These are phyloP conservation scores for Parastagonospora avenae DNA, from an alignment of 2,329 filamentous ascomycete genomes.

Conservation along the genomic window DNA sequence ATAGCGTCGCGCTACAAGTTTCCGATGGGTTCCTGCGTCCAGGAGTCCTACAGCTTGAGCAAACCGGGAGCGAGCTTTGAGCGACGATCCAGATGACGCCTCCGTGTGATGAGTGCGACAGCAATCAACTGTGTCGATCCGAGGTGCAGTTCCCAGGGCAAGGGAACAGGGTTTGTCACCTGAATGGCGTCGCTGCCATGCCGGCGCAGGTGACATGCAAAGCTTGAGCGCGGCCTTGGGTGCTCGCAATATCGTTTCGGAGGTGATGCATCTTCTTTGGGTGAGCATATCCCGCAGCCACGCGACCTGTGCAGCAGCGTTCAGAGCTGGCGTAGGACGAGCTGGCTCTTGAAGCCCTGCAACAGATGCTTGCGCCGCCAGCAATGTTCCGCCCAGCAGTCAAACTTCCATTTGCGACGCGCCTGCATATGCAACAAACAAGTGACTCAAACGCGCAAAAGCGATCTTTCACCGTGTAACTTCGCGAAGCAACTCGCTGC, in stretches of 20 bases:
- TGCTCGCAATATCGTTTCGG: not conserved
- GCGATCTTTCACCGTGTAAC: not conserved
- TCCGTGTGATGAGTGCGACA: conserved; percentile 19
- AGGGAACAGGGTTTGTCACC: conserved; percentile 9
- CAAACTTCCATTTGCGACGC: not conserved
- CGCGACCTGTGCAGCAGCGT: not conserved
- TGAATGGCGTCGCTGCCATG: conserved; percentile 12
- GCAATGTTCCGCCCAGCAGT: not conserved
- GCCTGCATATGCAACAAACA: not conserved
- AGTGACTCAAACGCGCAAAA: not conserved
- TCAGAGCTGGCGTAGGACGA: not conserved
- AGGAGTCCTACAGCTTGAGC: conserved; percentile 1
- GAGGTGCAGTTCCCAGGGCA: not conserved
- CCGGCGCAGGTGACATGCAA: conserved; percentile 10
- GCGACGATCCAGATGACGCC: conserved; percentile 18
- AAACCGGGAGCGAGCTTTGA: conserved; percentile 1
- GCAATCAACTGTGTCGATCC: conserved; percentile 2
- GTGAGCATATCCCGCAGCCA: not conserved
- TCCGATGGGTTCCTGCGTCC: not conserved
- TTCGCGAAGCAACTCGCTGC: not conserved
- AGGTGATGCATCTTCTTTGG: not conserved
- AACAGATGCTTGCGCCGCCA: not conserved
- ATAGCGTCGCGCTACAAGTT: conserved; percentile 1
- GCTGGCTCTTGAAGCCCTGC: not conserved
- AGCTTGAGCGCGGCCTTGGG: not conserved